These are phyloP conservation scores for Thermoascus crustaceus DNA, from an alignment of 2,329 filamentous ascomycete species.

Conservation along the genomic window DNA sequence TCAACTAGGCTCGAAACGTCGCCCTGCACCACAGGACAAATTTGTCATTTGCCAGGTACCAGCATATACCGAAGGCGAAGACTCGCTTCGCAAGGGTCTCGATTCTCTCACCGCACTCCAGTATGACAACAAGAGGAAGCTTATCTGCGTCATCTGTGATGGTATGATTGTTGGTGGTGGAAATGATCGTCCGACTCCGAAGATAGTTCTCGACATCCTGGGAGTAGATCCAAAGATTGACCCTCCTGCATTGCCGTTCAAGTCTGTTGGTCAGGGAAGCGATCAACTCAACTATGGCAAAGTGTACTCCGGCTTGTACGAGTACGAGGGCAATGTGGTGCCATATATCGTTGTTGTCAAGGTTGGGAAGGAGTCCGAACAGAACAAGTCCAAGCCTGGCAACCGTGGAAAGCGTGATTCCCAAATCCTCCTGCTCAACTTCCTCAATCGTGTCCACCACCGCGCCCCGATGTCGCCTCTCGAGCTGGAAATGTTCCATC, in stretches of 20 bases:
- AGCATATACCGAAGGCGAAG: conserved; percentile 96
- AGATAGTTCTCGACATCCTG: conserved; percentile 94
- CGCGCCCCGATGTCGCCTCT: conserved; percentile 89
- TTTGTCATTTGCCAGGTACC: conserved; percentile 98
- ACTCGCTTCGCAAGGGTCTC: conserved; percentile 82
- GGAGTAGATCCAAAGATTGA: conserved; percentile 96
- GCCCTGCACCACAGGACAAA: conserved; percentile 87
- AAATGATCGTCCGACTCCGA: conserved; percentile 92
- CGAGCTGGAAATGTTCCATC: conserved; percentile 96
- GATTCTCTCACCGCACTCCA: conserved; percentile 90
- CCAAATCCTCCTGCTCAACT: conserved; percentile 90
- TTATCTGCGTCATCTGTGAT: conserved; percentile 93
- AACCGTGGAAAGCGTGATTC: conserved; percentile 99
- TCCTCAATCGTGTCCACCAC: conserved; percentile 96
- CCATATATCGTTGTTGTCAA: conserved; percentile 95
- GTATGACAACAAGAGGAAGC: conserved; percentile 97
- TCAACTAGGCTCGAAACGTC: conserved; percentile 85
- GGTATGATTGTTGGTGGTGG: conserved; percentile 94
- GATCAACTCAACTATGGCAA: conserved; percentile 98
- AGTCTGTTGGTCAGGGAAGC: conserved; percentile 77
- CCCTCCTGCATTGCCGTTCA: conserved; percentile 87
- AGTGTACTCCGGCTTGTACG: conserved; percentile 95
- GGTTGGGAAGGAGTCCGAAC: conserved; percentile 93
- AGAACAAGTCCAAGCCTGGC: conserved; percentile 81
- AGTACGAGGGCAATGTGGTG: conserved; percentile 94